A percentile compares a stretch with the other conserved stretches of the same genome.
phyloP scores from a whole-genome alignment of 1,284 basidiomycete genomes.

The Irpex rosettiformis region DNA sequence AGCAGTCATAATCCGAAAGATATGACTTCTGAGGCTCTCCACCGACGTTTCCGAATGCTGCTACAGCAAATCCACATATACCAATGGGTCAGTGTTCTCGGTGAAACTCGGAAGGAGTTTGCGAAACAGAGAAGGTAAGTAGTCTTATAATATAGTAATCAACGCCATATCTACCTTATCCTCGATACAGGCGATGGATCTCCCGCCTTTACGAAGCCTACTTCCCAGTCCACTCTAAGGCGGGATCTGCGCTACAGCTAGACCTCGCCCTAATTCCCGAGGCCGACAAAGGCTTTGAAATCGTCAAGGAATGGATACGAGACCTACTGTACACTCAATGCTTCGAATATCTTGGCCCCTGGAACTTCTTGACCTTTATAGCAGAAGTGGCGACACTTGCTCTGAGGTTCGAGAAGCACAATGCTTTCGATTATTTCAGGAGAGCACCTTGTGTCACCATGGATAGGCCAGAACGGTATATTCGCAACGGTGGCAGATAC shows the following conservation, averaged over 20 bases:
- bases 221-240: slow-evolving; percentile 19
- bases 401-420: slow-evolving; percentile 17
- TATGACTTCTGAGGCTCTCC: slow-evolving; percentile 31
- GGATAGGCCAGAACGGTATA: neutral
- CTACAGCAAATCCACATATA: slow-evolving; percentile 47
- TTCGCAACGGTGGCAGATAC: slow-evolving; percentile 22
- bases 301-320: slow-evolving; percentile 39
- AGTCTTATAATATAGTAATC: neutral
- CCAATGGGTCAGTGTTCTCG: slow-evolving; percentile 28
- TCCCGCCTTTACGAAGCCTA: slow-evolving; percentile 21
- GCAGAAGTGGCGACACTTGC: slow-evolving; percentile 23
- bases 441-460: slow-evolving; percentile 20
- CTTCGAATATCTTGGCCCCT: neutral
- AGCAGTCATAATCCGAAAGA: neutral
- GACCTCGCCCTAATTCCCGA: slow-evolving; percentile 34
- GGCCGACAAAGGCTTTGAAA: slow-evolving; percentile 28
- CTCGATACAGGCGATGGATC: slow-evolving; percentile 20
- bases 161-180: neutral
- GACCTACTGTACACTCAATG: slow-evolving; percentile 30
- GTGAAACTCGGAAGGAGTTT: slow-evolving; percentile 20
- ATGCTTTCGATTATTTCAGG: slow-evolving; percentile 13
- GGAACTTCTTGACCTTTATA: slow-evolving; percentile 17
- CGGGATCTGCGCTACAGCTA: slow-evolving; percentile 28
- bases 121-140: slow-evolving; percentile 21
- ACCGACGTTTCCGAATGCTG: slow-evolving; percentile 38